Conservation (phyloP, 345 rosid species). For the Clarkia xantiana region DNA sequence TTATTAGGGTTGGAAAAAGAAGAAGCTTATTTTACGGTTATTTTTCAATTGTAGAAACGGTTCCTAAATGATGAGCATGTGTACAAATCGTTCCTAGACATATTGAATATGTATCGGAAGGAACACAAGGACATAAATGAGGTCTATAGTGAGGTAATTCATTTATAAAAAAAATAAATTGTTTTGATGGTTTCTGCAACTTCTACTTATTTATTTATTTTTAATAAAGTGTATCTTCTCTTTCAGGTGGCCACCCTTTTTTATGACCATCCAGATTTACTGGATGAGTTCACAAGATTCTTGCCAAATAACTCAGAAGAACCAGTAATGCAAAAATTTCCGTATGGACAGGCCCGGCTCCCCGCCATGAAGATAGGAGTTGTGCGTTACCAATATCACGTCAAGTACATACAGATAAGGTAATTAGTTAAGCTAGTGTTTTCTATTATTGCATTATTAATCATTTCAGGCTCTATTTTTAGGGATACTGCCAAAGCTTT, state of each 20-base stretch:
- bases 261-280: constrained; percentile 71
- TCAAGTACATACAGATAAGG: constrained; percentile 57
- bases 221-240: neutral
- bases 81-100: constrained; percentile 72
- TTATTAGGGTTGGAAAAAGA: neutral
- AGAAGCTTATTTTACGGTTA: neutral
- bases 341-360: constrained; percentile 38
- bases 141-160: constrained; percentile 70
- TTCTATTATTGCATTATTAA: no score
- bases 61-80: constrained; percentile 78
- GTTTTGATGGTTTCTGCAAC: no score
- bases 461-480: no score
- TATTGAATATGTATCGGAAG: constrained; percentile 76
- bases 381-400: constrained; percentile 31
- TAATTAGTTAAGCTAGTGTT: constrained; percentile 8
- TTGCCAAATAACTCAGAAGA: constrained; percentile 55
- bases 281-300: constrained; percentile 73
- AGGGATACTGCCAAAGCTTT: no score
- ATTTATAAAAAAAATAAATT: neutral
- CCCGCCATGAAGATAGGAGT: constrained; percentile 40
- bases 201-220: constrained; percentile 9
- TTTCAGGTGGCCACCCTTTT: constrained; percentile 67
- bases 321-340: constrained; percentile 26
- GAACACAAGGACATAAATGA: constrained; percentile 83
- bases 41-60: constrained; percentile 48